Percentiles rank a stretch among this genome's conserved stretches.
These are phyloP conservation scores for Erigeron philadelphicus DNA, from an alignment of 140 eudicot genomes.

Conservation along the genomic window DNA sequence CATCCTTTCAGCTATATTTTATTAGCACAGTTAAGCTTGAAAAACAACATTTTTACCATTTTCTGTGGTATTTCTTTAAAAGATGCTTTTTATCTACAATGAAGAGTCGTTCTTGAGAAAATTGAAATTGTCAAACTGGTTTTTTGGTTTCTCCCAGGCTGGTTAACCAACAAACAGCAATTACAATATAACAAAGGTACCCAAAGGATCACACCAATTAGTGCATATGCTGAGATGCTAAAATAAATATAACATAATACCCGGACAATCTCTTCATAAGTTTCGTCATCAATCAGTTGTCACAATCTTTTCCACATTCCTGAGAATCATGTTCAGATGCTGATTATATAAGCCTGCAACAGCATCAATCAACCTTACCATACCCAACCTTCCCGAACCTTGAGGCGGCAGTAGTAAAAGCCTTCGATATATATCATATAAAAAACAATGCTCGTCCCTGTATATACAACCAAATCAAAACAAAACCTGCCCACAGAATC, in stretches of 20 bases:
- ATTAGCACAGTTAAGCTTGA: neutral
- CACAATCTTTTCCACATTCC: constrained; percentile 94
- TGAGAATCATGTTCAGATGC: constrained; percentile 97
- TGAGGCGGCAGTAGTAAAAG: constrained; percentile 72
- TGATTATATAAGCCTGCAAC: constrained; percentile 88
- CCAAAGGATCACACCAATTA: neutral
- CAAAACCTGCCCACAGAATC: neutral
- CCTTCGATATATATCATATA: constrained; percentile 46
- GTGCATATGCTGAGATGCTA: neutral
- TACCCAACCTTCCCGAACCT: constrained; percentile 83
- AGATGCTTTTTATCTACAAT: constrained; percentile 2
- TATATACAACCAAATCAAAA: constrained; percentile 16
- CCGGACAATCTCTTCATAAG: constrained; percentile 95
- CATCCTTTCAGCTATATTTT: neutral
- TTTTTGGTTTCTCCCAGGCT: neutral
- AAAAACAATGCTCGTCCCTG: constrained; percentile 84
- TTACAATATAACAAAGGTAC: neutral
- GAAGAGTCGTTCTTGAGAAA: neutral
- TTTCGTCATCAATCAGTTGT: constrained; percentile 95
- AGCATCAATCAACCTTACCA: constrained; percentile 39
- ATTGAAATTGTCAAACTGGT: neutral
- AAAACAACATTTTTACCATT: neutral
- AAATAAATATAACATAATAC: constrained; percentile 41
- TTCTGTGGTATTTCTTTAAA: neutral
- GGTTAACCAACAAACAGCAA: neutral